phyloP scores from a whole-genome alignment of 306 rosid genomes.

The Medicago ruthenica region DNA sequence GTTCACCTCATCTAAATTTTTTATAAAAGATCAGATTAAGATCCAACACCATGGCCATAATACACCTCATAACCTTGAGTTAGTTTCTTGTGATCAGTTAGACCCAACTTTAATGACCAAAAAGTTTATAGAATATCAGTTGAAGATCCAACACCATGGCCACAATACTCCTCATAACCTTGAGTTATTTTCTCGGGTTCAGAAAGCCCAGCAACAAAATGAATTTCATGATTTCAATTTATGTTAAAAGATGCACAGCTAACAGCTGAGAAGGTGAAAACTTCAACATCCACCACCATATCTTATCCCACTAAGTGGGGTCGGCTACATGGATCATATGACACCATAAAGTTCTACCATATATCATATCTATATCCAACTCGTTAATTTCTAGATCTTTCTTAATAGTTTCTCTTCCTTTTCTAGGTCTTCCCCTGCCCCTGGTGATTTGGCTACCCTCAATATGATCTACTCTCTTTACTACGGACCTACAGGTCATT shows the following conservation, averaged over 20 bases:
- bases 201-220: constrained; percentile 13
- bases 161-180: constrained; percentile 16
- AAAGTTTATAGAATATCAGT: neutral
- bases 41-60: constrained; percentile 18
- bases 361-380: too few relatives aligned
- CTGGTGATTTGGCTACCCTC: too few relatives aligned
- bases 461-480: too few relatives aligned
- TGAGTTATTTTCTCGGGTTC: neutral
- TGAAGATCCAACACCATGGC: constrained; percentile 11
- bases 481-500: too few relatives aligned
- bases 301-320: too few relatives aligned
- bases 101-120: constrained; percentile 1
- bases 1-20: neutral
- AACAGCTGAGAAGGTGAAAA: constrained; percentile 16
- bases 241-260: constrained; percentile 19
- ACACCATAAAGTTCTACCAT: too few relatives aligned
- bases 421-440: too few relatives aligned
- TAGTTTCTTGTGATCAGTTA: neutral
- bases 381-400: too few relatives aligned
- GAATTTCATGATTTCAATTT: constrained; percentile 9
- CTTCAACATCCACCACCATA: neutral
- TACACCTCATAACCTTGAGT: constrained; percentile 2
- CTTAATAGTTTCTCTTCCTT: too few relatives aligned
- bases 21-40: neutral
- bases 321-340: too few relatives aligned